Base-by-base conservation (phyloP, 2,329 filamentous ascomycete genomes). In the Ophiocordyceps unilateralis region DNA sequence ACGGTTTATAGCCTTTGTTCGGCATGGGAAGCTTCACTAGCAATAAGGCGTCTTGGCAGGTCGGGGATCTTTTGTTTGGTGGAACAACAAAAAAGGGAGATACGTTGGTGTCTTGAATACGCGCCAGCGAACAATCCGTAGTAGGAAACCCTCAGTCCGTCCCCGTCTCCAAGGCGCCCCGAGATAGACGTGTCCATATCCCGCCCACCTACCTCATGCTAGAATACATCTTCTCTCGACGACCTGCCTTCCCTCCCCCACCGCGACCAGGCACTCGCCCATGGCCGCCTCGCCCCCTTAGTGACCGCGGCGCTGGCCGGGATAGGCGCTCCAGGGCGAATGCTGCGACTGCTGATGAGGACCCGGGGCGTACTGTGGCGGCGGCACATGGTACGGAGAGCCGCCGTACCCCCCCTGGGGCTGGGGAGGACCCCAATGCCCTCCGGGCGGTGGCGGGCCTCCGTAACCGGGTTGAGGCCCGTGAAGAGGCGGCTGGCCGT, bases 231-330 rank as follows among this genome's bases (percentile, higher is more conserved):
- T 26, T 26, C 24, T 26, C 24, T 26, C 24, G 23, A 26, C 23
- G 11, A 26, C 6, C 11, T 5, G 23, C 23, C 23, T 26, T 26
- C 23, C 11, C 23, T 5, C 11, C 23, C 6, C 11, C 6, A 6
- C 23, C 4, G 3, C 9, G 9, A 3, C 9, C 24, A 26, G 12
- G 24, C 24, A 26, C 24, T 26, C 24, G 24, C 24, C 12, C 24
- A 26, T 26, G 9, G 24, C 24, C 24, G 24, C 12, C 24, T 12
- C 3, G 4, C 24, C 10, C 3, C 19, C 11, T 46, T 47, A 60
- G 45, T 60, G 60, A n/a, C 58, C 52, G 38, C 55, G 60, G 40
- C 52, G 51, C 45, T 62, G 60, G 14, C 62, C 61, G n/a, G 59
- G 60, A 41, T 63, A 64, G 41, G 61, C 54, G 39, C 51, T 54